phyloP scores from a whole-genome alignment of 169 alveolate genomes.

The Cardiosporidium cionae region DNA sequence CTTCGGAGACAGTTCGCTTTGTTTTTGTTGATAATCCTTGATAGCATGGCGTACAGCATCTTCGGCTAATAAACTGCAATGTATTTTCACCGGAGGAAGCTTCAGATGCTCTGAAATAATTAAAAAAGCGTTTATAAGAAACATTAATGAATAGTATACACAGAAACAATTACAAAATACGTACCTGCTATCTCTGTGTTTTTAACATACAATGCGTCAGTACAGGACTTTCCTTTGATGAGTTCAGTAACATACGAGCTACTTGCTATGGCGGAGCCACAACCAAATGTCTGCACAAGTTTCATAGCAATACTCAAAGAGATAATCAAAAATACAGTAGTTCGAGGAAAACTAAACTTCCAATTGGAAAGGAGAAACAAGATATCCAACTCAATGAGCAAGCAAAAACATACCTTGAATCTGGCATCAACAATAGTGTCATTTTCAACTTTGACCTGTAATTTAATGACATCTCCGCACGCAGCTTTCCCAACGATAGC shows the following conservation, averaged over 20 bases:
- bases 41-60: constrained; percentile 87
- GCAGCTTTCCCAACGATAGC: constrained; percentile 99
- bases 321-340: background rate
- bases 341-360: no score
- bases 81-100: constrained; percentile 97
- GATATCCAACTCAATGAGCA: no score
- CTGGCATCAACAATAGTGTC: background rate
- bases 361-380: no score
- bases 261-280: constrained; percentile 99
- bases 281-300: constrained; percentile 86
- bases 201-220: constrained; percentile 86
- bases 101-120: constrained; percentile 73
- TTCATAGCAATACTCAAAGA: background rate
- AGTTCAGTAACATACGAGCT: constrained; percentile 94
- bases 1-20: background rate
- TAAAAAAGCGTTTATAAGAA: background rate
- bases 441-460: constrained; percentile 53
- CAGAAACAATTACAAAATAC: background rate
- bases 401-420: background rate
- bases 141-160: background rate
- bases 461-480: constrained; percentile 96
- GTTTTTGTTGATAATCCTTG: constrained; percentile 38
- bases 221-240: constrained; percentile 85
- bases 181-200: constrained; percentile 78
- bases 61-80: constrained; percentile 95